Conservation (phyloP, 106 monocot genomes). For the Acorus calamus region DNA sequence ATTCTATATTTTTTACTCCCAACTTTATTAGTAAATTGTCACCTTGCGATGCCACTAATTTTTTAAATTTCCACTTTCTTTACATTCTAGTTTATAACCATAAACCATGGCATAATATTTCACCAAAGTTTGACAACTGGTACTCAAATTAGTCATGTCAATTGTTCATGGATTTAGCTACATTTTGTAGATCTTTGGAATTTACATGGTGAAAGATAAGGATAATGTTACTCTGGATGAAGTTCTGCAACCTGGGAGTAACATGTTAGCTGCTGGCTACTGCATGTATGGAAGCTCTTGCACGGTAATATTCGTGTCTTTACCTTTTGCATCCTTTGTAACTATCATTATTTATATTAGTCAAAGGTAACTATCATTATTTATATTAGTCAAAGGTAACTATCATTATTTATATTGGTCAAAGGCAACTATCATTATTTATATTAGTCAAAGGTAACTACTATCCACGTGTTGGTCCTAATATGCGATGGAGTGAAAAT, state of each 20-base stretch:
- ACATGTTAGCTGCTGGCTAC: conserved; percentile 95
- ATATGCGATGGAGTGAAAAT: background rate
- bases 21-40: no score
- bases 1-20: no score
- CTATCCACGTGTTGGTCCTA: background rate
- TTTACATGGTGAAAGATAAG: conserved; percentile 62
- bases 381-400: no score
- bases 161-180: background rate
- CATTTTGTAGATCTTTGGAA: conserved; percentile 78
- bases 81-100: no score
- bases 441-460: background rate
- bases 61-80: no score
- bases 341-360: no score
- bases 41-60: no score
- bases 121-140: background rate
- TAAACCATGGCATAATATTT: background rate
- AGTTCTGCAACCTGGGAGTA: conserved; percentile 73
- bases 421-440: no score
- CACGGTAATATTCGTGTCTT: conserved; percentile 38
- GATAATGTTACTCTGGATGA: conserved; percentile 58
- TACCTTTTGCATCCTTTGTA: background rate
- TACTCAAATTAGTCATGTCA: background rate
- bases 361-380: no score
- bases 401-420: no score
- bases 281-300: conserved; percentile 99